Conservation (phyloP, 371 early-diverging fungal genomes). For the Lichtheimia corymbifera region DNA sequence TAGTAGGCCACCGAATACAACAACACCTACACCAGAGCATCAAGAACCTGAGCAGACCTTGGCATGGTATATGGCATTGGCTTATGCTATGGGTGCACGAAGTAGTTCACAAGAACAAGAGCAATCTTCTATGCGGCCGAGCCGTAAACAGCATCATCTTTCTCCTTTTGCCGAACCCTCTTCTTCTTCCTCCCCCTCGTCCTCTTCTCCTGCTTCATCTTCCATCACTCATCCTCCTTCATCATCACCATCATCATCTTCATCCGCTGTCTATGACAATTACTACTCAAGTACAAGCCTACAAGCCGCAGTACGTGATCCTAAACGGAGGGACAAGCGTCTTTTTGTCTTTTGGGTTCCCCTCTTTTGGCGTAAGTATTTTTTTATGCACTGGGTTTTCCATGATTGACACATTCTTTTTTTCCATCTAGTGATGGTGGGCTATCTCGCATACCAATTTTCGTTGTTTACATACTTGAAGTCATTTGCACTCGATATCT, state of each 20-base stretch:
- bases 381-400: not conserved
- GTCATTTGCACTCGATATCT: not conserved
- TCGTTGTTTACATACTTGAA: conserved; percentile 4
- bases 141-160: conserved; percentile 18
- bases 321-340: conserved; percentile 39
- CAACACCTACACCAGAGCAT: not conserved
- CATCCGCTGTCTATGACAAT: conserved; percentile 13
- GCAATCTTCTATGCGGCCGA: conserved; percentile 12
- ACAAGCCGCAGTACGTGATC: conserved; percentile 18
- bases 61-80: conserved; percentile 54
- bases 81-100: conserved; percentile 48
- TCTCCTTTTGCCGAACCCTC: conserved; percentile 13
- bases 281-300: conserved; percentile 8
- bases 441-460: conserved; percentile 38
- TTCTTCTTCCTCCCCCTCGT: conserved; percentile 13
- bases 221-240: not conserved
- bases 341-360: conserved; percentile 54
- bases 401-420: not conserved
- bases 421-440: conserved; percentile 36
- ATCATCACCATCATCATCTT: conserved; percentile 1
- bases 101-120: conserved; percentile 14
- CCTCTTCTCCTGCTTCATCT: not conserved
- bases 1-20: conserved; percentile 1
- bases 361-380: conserved; percentile 44
- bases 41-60: conserved; percentile 38